phyloP scores from a whole-genome alignment of 164 flowering plant species.

The Dillenia suffruticosa region DNA sequence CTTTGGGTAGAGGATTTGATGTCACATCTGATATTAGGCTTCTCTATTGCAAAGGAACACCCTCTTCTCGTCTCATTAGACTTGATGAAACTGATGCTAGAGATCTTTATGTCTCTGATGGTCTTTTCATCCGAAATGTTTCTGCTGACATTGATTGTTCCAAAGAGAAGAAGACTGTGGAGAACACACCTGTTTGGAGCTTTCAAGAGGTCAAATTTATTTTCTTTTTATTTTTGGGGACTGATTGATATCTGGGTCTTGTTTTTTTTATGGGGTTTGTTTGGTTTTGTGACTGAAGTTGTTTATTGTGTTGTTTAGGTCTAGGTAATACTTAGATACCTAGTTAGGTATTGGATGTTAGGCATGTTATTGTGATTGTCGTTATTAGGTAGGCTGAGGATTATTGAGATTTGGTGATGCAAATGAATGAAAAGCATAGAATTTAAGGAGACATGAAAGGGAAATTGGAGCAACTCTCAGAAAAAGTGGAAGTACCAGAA shows the following conservation, averaged over 20 bases:
- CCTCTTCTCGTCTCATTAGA: constrained; percentile 68
- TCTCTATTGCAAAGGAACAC: constrained; percentile 87
- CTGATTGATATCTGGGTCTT: neutral
- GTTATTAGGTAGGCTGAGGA: neutral
- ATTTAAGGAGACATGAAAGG: too few species aligned
- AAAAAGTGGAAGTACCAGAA: too few species aligned
- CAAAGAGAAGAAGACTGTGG: constrained; percentile 24
- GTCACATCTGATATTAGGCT: constrained; percentile 84
- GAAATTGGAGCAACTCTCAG: too few species aligned
- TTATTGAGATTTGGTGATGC: too few species aligned
- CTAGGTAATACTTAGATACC: too few species aligned
- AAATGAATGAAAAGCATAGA: too few species aligned
- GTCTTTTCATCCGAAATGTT: constrained; percentile 46
- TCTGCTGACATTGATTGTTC: constrained; percentile 60
- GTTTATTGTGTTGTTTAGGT: neutral
- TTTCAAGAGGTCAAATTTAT: constrained; percentile 62
- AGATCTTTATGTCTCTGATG: constrained; percentile 50
- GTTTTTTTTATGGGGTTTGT: neutral
- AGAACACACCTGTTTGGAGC: constrained; percentile 46
- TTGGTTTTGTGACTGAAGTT: neutral
- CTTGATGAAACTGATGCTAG: constrained; percentile 48
- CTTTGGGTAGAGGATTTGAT: constrained; percentile 94
- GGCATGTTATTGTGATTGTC: neutral
- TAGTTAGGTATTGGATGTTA: neutral
- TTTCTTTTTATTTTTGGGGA: neutral